Conservation (phyloP, 2,329 filamentous ascomycete genomes). For the Ilyonectria sp. region DNA sequence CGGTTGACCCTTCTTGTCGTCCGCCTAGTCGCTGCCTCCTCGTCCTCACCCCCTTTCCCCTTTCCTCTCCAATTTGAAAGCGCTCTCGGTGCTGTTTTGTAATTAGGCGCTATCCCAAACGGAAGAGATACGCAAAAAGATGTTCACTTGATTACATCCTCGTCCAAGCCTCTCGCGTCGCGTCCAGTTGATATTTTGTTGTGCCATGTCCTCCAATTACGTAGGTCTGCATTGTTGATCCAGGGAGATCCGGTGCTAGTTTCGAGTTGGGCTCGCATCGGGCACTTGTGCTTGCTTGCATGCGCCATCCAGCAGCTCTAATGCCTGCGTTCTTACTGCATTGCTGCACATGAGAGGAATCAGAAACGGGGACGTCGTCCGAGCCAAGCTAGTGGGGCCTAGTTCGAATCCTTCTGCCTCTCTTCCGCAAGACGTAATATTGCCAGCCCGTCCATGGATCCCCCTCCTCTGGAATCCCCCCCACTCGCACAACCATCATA, state of each 20-base stretch:
- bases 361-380: constrained; percentile 30
- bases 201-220: not conserved
- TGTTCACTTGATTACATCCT: constrained; percentile 36
- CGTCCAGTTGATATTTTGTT: not conserved
- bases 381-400: constrained; percentile 13
- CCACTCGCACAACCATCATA: constrained; percentile 8
- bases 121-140: constrained; percentile 45
- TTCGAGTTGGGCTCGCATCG: constrained; percentile 42
- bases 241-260: not conserved
- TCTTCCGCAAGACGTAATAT: not conserved
- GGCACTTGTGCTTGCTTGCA: constrained; percentile 40
- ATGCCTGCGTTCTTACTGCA: constrained; percentile 41
- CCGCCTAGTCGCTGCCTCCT: constrained; percentile 25
- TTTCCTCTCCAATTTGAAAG: constrained; percentile 44
- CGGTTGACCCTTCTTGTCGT: constrained; percentile 13
- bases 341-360: constrained; percentile 39
- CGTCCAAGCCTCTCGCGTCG: not conserved
- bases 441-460: not conserved
- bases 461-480: constrained; percentile 5
- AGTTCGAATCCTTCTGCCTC: constrained; percentile 21
- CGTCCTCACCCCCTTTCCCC: constrained; percentile 9
- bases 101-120: constrained; percentile 46
- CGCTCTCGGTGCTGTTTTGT: constrained; percentile 47
- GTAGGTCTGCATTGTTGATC: constrained; percentile 2
- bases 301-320: constrained; percentile 33